A percentile compares a stretch with the other conserved stretches of the same genome.
Evolutionary conservation across 2,329 filamentous ascomycete species (phyloP).

Genomic region (Claviceps quebecensis): DNA sequence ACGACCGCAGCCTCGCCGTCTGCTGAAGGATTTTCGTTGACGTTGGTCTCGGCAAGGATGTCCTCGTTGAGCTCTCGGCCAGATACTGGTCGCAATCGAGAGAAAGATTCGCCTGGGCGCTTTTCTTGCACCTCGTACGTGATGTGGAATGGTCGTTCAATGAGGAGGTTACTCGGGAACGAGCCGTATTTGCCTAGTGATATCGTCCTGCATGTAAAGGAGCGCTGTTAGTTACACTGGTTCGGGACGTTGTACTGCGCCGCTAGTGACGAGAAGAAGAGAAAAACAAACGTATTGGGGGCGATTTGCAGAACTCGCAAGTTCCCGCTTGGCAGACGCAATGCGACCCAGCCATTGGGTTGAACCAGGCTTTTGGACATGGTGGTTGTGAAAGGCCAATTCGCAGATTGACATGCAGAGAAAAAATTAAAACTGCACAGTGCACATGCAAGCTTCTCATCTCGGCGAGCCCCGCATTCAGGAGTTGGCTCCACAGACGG

Average conservation of each 20-base stretch:
- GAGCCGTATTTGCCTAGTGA: constrained; percentile 85
- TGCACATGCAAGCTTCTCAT: not conserved
- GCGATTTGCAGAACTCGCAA: constrained; percentile 42
- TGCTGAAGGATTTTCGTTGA: constrained; percentile 19
- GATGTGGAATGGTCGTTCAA: constrained; percentile 81
- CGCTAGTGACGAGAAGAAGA: not conserved
- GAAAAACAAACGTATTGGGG: constrained; percentile 41
- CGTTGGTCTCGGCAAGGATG: constrained; percentile 38
- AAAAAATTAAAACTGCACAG: not conserved
- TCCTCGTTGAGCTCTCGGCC: constrained; percentile 75
- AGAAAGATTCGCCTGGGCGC: constrained; percentile 47
- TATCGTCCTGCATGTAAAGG: constrained; percentile 47
- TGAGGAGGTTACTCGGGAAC: constrained; percentile 77
- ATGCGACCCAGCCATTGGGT: constrained; percentile 45
- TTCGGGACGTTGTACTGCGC: not conserved
- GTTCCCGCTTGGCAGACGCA: constrained; percentile 45
- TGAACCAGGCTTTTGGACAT: constrained; percentile 24
- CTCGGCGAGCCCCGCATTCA: not conserved
- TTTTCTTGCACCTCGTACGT: constrained; percentile 82
- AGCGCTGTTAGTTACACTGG: constrained; percentile 12
- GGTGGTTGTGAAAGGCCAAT: not conserved
- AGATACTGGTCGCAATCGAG: constrained; percentile 62
- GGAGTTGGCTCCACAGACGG: not conserved
- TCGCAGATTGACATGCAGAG: not conserved
- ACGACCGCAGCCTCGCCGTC: constrained; percentile 30